Conservation (phyloP, 75 land plant genomes). For the Adiantum capillusveneris region DNA sequence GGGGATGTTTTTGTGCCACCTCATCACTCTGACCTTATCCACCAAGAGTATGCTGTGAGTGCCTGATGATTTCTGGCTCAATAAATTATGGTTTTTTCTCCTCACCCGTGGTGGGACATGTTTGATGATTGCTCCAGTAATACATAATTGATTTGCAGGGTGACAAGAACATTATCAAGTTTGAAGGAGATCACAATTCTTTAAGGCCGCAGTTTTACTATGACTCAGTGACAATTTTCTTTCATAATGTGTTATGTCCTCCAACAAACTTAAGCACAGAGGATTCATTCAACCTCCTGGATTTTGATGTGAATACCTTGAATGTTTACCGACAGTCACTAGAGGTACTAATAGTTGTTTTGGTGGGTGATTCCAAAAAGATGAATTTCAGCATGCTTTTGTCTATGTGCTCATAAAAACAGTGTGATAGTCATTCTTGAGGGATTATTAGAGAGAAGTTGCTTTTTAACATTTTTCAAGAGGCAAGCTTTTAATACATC, state of each 20-base stretch:
- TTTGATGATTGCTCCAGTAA: neutral
- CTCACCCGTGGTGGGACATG: too few species aligned
- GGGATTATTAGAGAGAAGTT: too few species aligned
- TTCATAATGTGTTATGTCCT: slow-evolving; percentile 75
- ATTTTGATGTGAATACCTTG: neutral
- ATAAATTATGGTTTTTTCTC: too few species aligned
- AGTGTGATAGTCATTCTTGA: too few species aligned
- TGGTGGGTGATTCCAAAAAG: too few species aligned
- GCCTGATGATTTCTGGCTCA: neutral
- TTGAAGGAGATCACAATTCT: slow-evolving; percentile 93
- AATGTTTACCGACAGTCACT: too few species aligned
- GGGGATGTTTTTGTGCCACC: slow-evolving; percentile 68
- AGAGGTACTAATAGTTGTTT: too few species aligned
- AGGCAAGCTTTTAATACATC: too few species aligned
- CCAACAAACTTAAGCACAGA: slow-evolving; percentile 14
- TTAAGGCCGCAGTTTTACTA: slow-evolving; percentile 84
- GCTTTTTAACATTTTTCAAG: too few species aligned
- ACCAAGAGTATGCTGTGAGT: slow-evolving; percentile 55
- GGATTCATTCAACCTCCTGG: neutral
- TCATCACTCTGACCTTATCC: slow-evolving; percentile 63
- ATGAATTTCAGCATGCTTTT: too few species aligned
- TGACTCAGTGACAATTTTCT: slow-evolving; percentile 85
- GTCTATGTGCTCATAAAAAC: too few species aligned
- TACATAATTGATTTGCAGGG: slow-evolving; percentile 42
- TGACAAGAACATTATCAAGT: slow-evolving; percentile 86